These are phyloP conservation scores for Sphaerosporella brunnea DNA, from an alignment of 495 filamentous ascomycete species.

Conservation along the genomic window DNA sequence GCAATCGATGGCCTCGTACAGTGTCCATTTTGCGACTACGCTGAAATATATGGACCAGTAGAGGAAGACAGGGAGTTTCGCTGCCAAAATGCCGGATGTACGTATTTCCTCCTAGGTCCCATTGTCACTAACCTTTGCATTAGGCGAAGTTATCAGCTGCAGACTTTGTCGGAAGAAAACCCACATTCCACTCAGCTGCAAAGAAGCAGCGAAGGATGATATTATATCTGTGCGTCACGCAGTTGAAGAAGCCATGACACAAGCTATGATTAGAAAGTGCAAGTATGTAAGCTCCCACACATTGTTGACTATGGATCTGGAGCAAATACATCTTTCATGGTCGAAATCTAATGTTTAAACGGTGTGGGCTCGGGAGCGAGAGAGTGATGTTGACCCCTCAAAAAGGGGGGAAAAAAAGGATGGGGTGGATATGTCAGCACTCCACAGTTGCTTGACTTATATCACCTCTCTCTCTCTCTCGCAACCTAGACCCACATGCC, in stretches of 20 bases:
- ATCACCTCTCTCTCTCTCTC: too few relatives aligned
- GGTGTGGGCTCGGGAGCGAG: too few relatives aligned
- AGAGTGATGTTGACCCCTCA: too few relatives aligned
- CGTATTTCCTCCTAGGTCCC: constrained; percentile 18
- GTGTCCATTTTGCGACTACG: constrained; percentile 74
- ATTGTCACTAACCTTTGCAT: too few relatives aligned
- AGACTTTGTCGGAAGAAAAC: constrained; percentile 52
- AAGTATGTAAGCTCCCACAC: constrained; percentile 31
- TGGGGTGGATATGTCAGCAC: too few relatives aligned
- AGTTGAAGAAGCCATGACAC: constrained; percentile 72
- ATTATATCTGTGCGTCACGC: constrained; percentile 41
- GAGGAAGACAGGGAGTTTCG: constrained; percentile 59
- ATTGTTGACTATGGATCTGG: too few relatives aligned
- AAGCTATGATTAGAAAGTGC: constrained; percentile 59
- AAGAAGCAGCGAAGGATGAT: constrained; percentile 45
- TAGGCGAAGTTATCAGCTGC: constrained; percentile 39
- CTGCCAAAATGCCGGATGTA: constrained; percentile 50
- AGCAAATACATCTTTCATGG: too few relatives aligned
- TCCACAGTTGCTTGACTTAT: too few relatives aligned
- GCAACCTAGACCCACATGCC: too few relatives aligned
- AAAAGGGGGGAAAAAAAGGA: too few relatives aligned
- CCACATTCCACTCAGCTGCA: constrained; percentile 59
- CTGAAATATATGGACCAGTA: constrained; percentile 48
- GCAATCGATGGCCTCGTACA: constrained; percentile 45
- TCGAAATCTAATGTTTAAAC: too few relatives aligned